These are phyloP conservation scores for Amaranthus cruentus DNA, from an alignment of 148 eudicot species.

Conservation along the genomic window DNA sequence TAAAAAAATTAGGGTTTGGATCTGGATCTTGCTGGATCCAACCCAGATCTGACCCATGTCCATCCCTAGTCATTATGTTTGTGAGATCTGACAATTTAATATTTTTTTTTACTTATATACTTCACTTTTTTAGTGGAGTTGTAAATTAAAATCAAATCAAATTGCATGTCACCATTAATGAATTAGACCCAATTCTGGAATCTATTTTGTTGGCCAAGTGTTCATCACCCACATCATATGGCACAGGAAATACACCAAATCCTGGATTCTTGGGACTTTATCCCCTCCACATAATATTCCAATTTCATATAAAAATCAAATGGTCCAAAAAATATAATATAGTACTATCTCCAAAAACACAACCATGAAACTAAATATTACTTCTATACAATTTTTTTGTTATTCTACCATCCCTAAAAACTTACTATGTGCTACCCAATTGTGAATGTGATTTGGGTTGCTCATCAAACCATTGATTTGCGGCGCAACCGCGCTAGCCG, in stretches of 20 bases:
- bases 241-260: slow-evolving; percentile 9
- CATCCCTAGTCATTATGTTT: too few relatives aligned
- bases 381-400: too few relatives aligned
- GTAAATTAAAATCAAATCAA: too few relatives aligned
- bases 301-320: slow-evolving; percentile 1
- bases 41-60: too few relatives aligned
- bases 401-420: neutral
- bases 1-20: too few relatives aligned
- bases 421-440: slow-evolving; percentile 20
- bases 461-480: neutral
- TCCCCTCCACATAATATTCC: slow-evolving; percentile 23
- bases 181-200: neutral
- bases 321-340: neutral
- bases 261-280: slow-evolving; percentile 1
- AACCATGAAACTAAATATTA: neutral
- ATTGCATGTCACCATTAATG: too few relatives aligned
- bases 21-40: too few relatives aligned
- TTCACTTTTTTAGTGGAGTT: too few relatives aligned
- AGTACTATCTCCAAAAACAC: neutral
- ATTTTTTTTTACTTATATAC: too few relatives aligned
- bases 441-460: too few relatives aligned
- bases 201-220: slow-evolving; percentile 23
- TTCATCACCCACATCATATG: slow-evolving; percentile 27
- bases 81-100: too few relatives aligned
- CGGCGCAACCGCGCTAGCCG: neutral